Conservation (phyloP, 2,329 filamentous ascomycete genomes). For the Sclerotinia minor region DNA sequence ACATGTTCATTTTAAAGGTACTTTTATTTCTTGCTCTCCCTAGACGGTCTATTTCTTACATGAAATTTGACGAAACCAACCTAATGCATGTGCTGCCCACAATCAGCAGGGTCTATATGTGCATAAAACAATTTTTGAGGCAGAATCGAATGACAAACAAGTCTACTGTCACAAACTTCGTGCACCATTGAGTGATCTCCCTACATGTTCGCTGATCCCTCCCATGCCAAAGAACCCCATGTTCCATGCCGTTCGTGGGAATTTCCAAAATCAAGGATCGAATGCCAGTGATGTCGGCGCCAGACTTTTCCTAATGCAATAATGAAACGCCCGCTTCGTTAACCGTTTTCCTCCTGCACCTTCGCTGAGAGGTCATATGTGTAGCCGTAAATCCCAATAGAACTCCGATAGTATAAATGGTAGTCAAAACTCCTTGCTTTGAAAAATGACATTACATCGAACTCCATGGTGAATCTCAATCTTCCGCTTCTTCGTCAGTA, state of each 20-base stretch:
- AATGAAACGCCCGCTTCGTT: slow-evolving; percentile 2
- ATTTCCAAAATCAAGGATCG: background rate
- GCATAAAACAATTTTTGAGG: background rate
- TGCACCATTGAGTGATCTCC: background rate
- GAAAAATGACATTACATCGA: background rate
- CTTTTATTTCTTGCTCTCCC: background rate
- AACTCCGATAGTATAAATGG: slow-evolving; percentile 9
- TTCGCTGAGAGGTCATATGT: slow-evolving; percentile 10
- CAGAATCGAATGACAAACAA: background rate
- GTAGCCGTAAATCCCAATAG: background rate
- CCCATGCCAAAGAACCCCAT: background rate
- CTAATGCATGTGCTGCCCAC: background rate
- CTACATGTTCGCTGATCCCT: background rate
- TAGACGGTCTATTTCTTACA: background rate
- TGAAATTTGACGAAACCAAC: background rate
- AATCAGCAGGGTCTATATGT: background rate
- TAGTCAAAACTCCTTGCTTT: slow-evolving; percentile 7
- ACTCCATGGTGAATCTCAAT: slow-evolving; percentile 27
- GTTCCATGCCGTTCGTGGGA: background rate
- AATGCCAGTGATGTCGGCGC: slow-evolving; percentile 14
- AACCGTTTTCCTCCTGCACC: background rate
- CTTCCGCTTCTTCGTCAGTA: slow-evolving; percentile 35
- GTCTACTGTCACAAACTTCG: background rate
- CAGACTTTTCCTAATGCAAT: slow-evolving; percentile 6
- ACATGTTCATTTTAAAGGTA: background rate